Percentiles rank a stretch among this genome's conserved stretches.
These are phyloP conservation scores for Sarocladium kiliense DNA, from an alignment of 2,329 filamentous ascomycete species.

Conservation along the genomic window DNA sequence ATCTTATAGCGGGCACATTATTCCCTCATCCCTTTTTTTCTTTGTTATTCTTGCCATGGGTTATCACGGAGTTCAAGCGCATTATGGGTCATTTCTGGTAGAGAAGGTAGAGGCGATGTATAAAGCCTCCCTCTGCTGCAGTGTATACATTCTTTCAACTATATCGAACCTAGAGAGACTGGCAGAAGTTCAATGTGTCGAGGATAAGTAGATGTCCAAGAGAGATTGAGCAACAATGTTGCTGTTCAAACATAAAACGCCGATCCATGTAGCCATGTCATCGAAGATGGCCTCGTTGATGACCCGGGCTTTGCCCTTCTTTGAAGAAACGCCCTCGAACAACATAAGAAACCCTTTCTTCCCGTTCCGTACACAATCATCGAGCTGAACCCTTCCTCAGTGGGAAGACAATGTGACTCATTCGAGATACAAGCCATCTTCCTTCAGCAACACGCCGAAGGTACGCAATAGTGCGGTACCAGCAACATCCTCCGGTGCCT, in stretches of 20 bases:
- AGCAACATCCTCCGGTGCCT: conserved; percentile 39
- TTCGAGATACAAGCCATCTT: conserved; percentile 36
- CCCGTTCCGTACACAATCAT: background rate
- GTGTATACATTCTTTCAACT: background rate
- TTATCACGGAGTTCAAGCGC: background rate
- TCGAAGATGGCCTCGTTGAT: background rate
- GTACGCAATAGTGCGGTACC: conserved; percentile 49
- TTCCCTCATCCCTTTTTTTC: background rate
- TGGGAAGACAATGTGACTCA: background rate
- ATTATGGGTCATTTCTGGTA: background rate
- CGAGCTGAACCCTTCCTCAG: background rate
- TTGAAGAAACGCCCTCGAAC: background rate
- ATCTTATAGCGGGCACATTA: conserved; percentile 40
- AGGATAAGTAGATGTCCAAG: background rate
- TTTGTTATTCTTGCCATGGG: background rate
- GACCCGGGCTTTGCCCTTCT: background rate
- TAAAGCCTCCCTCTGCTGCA: background rate
- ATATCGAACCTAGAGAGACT: background rate
- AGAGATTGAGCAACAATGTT: background rate
- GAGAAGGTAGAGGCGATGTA: background rate
- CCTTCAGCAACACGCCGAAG: conserved; percentile 47
- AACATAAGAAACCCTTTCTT: background rate
- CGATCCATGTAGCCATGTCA: background rate
- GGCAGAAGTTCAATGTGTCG: background rate
- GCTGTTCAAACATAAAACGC: background rate